Evolutionary conservation across 331 rosid genomes (phyloP).

Genomic region (Rosa hybrid): DNA sequence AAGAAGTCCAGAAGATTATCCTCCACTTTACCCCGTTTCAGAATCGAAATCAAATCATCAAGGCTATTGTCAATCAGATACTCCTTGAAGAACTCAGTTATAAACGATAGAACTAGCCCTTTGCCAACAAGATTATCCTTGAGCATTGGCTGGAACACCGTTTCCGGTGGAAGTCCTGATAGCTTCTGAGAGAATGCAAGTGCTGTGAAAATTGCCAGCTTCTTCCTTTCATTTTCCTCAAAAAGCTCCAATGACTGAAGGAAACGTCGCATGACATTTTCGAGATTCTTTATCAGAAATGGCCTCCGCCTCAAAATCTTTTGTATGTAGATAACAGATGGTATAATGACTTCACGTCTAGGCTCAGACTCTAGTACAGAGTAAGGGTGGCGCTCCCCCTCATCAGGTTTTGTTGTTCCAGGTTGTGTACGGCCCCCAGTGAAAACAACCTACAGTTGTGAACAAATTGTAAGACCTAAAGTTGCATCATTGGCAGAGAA

Average conservation of each 20-base stretch:
- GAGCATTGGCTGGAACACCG: constrained; percentile 96
- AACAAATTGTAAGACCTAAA: neutral
- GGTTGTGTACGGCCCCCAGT: constrained; percentile 99
- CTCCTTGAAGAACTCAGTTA: constrained; percentile 96
- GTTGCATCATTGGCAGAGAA: neutral
- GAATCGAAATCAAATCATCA: constrained; percentile 94
- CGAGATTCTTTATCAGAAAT: constrained; percentile 93
- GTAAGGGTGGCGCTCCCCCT: constrained; percentile 97
- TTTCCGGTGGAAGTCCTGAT: constrained; percentile 99
- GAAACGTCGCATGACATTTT: constrained; percentile 96
- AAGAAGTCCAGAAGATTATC: constrained; percentile 87
- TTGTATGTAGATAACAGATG: constrained; percentile 89
- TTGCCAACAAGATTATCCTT: constrained; percentile 99
- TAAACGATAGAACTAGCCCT: constrained; percentile 93
- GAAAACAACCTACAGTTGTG: constrained; percentile 73
- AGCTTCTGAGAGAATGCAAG: constrained; percentile 99
- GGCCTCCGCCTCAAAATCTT: constrained; percentile 95
- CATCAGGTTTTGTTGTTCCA: constrained; percentile 99
- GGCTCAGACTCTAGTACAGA: constrained; percentile 88
- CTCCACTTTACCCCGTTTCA: constrained; percentile 96
- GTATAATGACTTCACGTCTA: constrained; percentile 78
- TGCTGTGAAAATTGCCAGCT: constrained; percentile 98
- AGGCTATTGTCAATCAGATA: constrained; percentile 93
- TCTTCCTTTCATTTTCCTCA: constrained; percentile 98
- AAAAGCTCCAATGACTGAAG: constrained; percentile 97